Percentiles rank a stretch among this genome's conserved stretches.
phyloP scores from a whole-genome alignment of 2,329 filamentous ascomycete species.

The Emergomyces pasteurianus region DNA sequence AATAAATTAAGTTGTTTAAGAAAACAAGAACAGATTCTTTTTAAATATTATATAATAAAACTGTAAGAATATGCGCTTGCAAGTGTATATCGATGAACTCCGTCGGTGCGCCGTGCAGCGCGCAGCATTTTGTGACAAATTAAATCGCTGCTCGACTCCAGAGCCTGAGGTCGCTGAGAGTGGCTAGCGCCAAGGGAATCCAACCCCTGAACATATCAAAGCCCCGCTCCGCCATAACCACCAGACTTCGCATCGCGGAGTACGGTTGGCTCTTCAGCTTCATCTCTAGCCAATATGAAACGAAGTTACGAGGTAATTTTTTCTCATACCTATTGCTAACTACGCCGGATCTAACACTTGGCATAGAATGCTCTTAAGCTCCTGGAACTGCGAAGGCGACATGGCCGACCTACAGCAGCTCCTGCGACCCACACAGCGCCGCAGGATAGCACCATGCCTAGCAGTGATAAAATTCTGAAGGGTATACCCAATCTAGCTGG shows the following conservation, averaged over 20 bases:
- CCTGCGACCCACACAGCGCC: not conserved
- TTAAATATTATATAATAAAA: too few species aligned
- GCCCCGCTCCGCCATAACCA: not conserved
- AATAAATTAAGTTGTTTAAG: too few species aligned
- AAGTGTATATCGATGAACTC: too few species aligned
- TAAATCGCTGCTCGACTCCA: not conserved
- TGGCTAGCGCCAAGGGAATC: not conserved
- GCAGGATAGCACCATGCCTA: not conserved
- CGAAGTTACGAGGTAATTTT: not conserved
- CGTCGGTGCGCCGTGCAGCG: too few species aligned
- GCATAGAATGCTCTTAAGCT: conserved; percentile 1
- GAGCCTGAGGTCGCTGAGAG: not conserved
- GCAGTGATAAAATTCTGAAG: conserved; percentile 9
- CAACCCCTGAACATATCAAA: not conserved
- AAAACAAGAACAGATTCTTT: too few species aligned
- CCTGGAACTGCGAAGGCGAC: not conserved
- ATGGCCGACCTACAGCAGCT: not conserved
- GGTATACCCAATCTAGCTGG: conserved; percentile 20
- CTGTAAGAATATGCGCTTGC: too few species aligned
- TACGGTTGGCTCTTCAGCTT: too few species aligned
- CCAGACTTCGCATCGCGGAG: too few species aligned
- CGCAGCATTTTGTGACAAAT: not conserved
- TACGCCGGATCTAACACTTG: not conserved
- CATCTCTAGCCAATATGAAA: not conserved
- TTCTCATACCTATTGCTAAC: not conserved